Conservation (phyloP, 208 protist genomes). For the Leishmania turanica region DNA sequence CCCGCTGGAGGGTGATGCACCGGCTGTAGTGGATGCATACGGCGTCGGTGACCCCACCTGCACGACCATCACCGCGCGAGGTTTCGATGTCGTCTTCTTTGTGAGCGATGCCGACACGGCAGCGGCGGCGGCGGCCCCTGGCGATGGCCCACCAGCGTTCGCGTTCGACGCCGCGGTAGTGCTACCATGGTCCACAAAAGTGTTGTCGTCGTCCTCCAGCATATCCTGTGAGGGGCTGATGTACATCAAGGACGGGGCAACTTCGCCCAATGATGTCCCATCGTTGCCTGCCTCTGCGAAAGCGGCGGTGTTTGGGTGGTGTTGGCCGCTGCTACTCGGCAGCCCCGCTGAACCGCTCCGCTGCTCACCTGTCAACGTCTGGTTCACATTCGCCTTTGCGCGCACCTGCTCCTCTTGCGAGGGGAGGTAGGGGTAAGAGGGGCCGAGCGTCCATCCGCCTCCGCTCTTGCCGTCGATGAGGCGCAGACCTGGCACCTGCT, state of each 20-base stretch:
- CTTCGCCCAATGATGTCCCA: conserved; percentile 1
- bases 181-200: conserved; percentile 90
- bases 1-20: conserved; percentile 1
- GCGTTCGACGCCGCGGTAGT: conserved; percentile 9
- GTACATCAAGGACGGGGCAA: conserved; percentile 10
- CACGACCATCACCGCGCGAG: neutral
- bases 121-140: neutral
- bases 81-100: conserved; percentile 5
- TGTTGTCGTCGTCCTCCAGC: conserved; percentile 78
- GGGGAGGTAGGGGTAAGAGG: conserved; percentile 52
- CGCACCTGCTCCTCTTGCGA: conserved; percentile 47
- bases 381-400: conserved; percentile 31
- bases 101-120: conserved; percentile 1
- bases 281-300: neutral
- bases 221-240: conserved; percentile 9
- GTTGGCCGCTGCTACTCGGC: conserved; percentile 1
- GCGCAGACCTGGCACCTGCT: conserved; percentile 40
- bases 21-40: neutral
- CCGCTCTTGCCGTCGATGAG: conserved; percentile 55
- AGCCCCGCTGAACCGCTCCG: conserved; percentile 9
- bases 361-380: neutral
- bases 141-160: neutral
- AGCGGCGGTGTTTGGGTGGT: neutral
- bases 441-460: conserved; percentile 70
- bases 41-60: conserved; percentile 4